phyloP scores from a whole-genome alignment of 352 stramenopile genomes.

The Albugo laibachii region DNA sequence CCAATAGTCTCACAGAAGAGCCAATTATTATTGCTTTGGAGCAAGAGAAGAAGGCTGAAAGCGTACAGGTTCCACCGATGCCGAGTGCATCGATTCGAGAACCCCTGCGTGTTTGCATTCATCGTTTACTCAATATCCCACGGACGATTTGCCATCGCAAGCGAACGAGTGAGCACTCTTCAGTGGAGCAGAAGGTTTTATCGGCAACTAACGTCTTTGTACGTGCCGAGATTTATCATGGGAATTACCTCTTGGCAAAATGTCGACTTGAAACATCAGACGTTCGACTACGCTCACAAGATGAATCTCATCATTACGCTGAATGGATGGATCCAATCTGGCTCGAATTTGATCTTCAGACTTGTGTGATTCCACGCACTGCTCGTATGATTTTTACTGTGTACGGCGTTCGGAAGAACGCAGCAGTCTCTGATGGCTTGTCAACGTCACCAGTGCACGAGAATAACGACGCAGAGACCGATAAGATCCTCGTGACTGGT shows the following conservation, averaged over 20 bases:
- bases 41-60: constrained; percentile 9
- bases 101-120: constrained; percentile 46
- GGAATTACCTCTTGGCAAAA: constrained; percentile 44
- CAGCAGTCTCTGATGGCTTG: constrained; percentile 14
- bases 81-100: constrained; percentile 36
- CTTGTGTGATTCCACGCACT: constrained; percentile 41
- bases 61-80: constrained; percentile 2
- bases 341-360: constrained; percentile 60
- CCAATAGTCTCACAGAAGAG: constrained; percentile 23
- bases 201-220: constrained; percentile 47
- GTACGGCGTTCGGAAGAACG: constrained; percentile 37
- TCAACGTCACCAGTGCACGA: constrained; percentile 1
- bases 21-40: constrained; percentile 27
- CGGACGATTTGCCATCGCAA: constrained; percentile 31
- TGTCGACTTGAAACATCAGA: constrained; percentile 45
- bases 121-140: constrained; percentile 69
- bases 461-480: constrained; percentile 19
- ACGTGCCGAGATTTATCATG: constrained; percentile 58
- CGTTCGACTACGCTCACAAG: constrained; percentile 46
- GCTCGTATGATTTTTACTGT: constrained; percentile 63
- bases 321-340: constrained; percentile 56
- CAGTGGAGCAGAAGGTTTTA: constrained; percentile 22
- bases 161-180: constrained; percentile 43
- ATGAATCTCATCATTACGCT: constrained; percentile 43
- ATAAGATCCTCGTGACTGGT: constrained; percentile 61